Conservation (phyloP, 148 eudicot genomes). For the Rhododendron ovatum region DNA sequence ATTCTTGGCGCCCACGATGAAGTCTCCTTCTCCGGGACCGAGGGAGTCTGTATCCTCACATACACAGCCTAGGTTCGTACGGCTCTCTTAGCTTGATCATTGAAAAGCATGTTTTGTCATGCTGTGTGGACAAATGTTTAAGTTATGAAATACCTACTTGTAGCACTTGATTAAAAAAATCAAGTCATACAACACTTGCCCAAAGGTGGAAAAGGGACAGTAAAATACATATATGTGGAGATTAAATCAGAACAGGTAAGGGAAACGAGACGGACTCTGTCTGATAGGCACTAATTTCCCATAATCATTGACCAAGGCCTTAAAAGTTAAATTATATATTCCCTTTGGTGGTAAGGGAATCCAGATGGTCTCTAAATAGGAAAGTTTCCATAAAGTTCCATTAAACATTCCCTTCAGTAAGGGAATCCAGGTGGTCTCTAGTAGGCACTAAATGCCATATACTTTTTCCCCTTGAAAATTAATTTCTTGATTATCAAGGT, state of each 20-base stretch:
- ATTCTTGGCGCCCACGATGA: conserved; percentile 45
- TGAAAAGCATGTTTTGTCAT: background rate
- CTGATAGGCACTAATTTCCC: background rate
- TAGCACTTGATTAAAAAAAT: background rate
- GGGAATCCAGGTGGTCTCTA: background rate
- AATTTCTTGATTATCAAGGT: background rate
- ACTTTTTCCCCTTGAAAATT: background rate
- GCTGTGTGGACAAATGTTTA: background rate
- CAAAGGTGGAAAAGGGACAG: background rate
- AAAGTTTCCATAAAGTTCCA: background rate
- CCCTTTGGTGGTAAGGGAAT: background rate
- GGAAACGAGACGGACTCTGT: background rate
- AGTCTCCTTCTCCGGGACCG: conserved; percentile 32
- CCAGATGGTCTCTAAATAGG: background rate
- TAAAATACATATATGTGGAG: background rate
- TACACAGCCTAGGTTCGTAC: conserved; percentile 36
- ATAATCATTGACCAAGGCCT: background rate
- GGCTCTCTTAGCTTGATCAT: conserved; percentile 8
- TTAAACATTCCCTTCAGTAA: background rate
- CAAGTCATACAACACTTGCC: background rate
- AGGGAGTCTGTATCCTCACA: conserved; percentile 29
- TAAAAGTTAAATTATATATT: background rate
- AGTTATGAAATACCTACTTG: background rate
- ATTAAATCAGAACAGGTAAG: background rate
- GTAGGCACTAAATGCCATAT: background rate